Conservation (phyloP, 192 early-diverging fungal genomes). For the Rhizophagus clarus region DNA sequence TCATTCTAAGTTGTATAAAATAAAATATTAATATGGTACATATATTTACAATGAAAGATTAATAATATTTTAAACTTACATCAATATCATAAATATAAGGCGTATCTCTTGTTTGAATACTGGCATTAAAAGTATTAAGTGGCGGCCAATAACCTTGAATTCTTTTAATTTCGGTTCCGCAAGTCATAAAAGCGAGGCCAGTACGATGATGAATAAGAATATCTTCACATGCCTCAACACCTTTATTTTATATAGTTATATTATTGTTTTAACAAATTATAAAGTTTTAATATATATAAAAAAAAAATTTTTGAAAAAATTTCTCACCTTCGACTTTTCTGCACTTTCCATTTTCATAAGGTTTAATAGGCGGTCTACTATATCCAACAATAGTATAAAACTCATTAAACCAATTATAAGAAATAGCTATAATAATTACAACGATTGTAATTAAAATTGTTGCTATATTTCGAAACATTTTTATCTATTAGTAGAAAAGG, state of each 20-base stretch:
- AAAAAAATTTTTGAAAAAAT: background rate
- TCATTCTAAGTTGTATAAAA: conserved; percentile 41
- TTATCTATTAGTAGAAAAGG: background rate
- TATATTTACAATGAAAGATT: conserved; percentile 27
- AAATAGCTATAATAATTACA: background rate
- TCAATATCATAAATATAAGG: conserved; percentile 54
- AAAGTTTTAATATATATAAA: background rate
- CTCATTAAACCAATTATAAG: background rate
- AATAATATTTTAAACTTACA: conserved; percentile 40
- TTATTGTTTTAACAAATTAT: too few species aligned
- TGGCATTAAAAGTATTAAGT: conserved; percentile 22
- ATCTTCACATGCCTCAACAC: conserved; percentile 59
- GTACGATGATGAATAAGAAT: conserved; percentile 55
- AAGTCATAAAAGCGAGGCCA: conserved; percentile 59
- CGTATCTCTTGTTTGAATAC: conserved; percentile 40
- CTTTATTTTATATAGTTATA: too few species aligned
- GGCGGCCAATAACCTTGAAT: conserved; percentile 47
- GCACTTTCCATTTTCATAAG: background rate
- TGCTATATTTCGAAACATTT: background rate
- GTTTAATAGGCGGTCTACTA: background rate
- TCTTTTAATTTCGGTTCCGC: conserved; percentile 48
- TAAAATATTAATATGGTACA: background rate
- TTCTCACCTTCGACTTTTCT: background rate
- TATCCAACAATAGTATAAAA: background rate
- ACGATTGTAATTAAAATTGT: background rate